A percentile compares a stretch with the other conserved stretches of the same genome.
phyloP scores from a whole-genome alignment of 2,329 filamentous ascomycete species.

The Ophiostoma australiae region DNA sequence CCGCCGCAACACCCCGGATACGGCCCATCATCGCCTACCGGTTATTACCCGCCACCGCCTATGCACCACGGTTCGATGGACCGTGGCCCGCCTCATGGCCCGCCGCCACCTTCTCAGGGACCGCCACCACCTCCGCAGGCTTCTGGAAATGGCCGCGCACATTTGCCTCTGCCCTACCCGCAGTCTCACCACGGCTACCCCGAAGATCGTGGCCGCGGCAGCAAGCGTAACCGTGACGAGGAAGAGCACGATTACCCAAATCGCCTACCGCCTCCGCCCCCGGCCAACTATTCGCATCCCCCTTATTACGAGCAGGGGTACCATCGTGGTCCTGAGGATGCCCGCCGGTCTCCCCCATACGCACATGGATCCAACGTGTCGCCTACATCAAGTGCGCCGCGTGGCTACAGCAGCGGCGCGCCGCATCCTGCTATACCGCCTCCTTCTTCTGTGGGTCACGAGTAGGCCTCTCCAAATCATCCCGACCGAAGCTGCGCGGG shows the following conservation, averaged over 20 bases:
- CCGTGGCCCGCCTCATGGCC: conserved; percentile 19
- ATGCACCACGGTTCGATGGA: conserved; percentile 17
- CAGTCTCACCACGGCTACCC: conserved; percentile 20
- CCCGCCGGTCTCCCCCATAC: conserved; percentile 29
- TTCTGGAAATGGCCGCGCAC: conserved; percentile 33
- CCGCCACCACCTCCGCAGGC: conserved; percentile 20
- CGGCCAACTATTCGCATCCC: conserved; percentile 3
- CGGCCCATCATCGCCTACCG: conserved; percentile 28
- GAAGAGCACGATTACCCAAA: conserved; percentile 25
- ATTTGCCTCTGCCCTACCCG: conserved; percentile 35
- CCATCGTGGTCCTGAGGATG: conserved; percentile 23
- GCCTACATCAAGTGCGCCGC: conserved; percentile 35
- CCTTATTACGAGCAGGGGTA: conserved; percentile 19
- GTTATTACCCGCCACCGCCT: conserved; percentile 24
- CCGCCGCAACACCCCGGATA: conserved; percentile 23
- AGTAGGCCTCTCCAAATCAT: conserved; percentile 24
- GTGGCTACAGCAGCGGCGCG: conserved; percentile 36
- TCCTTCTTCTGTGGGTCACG: conserved; percentile 26
- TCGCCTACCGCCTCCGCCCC: conserved; percentile 25
- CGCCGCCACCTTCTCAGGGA: conserved; percentile 16
- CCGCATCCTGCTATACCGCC: conserved; percentile 37
- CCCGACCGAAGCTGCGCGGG: conserved; percentile 16
- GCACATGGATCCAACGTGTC: conserved; percentile 30
- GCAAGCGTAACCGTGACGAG: conserved; percentile 25
- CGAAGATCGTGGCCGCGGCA: conserved; percentile 23